Evolutionary conservation across 179 eudicot genomes (phyloP), one percentile per base, ranked within the genome.

Genomic region (Actinidia chinensis): DNA sequence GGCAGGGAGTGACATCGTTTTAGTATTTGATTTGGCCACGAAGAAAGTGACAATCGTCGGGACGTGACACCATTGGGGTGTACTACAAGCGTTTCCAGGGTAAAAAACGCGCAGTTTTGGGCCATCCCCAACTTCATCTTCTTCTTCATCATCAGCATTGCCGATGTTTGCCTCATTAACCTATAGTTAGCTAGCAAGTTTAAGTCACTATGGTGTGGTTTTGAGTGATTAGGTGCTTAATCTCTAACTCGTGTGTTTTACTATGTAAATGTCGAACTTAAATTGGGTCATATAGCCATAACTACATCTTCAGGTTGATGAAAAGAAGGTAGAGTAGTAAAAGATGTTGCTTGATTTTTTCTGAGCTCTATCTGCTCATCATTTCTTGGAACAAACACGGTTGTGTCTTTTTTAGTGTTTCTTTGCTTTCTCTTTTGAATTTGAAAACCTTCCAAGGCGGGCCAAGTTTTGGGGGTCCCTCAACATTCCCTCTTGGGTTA

Each of bases 101-200:
- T 95, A 78, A 95, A 95, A 81, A 86, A 85, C 33, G 98, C 97
- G 3, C 92, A 95, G 56, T 86, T 93, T 74, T 95, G 98, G n/a
- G 98, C 88, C 92, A 46, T 89, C 93, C 67, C 85, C 92, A 48
- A 56, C 87, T 25, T 80, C 93, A 0, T 75, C 85, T 36, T 82
- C 90, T 3, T 76, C 89, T 5, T 66, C 88, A 0, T 84, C 89
- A 0, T 85, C 89, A 0, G 80, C 76, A 11, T 64, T 75, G n/a
- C 76, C 83, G 51, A 50, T 4, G n/a, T 28, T 68, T 52, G 51
- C 20, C 77, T 63, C n/a, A 48, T 58, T 17, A 70, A 73, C 82
- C 54, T 48, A 80, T 68, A 66, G 68, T 68, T 59, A 80, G 44
- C 43, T 33, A 65, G 67, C 48, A 56, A 56, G 12, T 40, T 10